Base-by-base conservation (phyloP, 495 filamentous ascomycete genomes). In the Podospora tetraspora region DNA sequence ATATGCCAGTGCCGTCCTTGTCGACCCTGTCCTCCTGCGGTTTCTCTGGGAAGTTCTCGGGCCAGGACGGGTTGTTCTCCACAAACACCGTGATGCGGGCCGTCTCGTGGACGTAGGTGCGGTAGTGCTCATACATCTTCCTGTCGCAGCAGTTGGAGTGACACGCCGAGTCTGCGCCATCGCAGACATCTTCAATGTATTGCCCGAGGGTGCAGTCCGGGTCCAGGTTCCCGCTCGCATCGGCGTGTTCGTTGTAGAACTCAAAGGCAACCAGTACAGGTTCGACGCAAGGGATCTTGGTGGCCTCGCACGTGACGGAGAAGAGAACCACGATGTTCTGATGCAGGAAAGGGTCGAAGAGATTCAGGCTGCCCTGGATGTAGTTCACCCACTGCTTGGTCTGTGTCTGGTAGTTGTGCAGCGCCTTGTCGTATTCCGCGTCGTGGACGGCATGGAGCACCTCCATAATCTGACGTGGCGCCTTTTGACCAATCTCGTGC, bases 31-130 rank as follows among this genome's bases (percentile, higher is more conserved):
- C 67, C 60, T 70, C 92, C 83, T 71, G 74, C 21, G 68, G 74
- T 57, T 74, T 76, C 13, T 77, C 75, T 1, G 77, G 71, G 62
- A 93, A 87, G 62, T 72, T 72, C 21, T 78, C 73, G 59, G 79
- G 75, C 74, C 78, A 75, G 7, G 70, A 73, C 61, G 77, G 75
- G 29, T 90, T 88, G 29, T 87, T 89, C 75, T 96, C 89, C 24
- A 96, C 88, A 71, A 96, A 90, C 19, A 97, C 87, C 64, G 92
- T 97, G 61, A 99, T 85, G 66, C 96, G 92, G 22, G 93, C 95
- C 77, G 97, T 91, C 12, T 94, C 96, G 73, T 99, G 96, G 4
- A 98, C 96, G 74, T 98, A 99, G 61, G 97, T 96, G 63, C 94
- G 88, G 78, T 98, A 92, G 76, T 99, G 96, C 68, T 98, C 91